A percentile compares a stretch with the other conserved stretches of the same genome.
Evolutionary conservation across 805 yeast genomes (phyloP).

Genomic region (Allodekkera sacchari): DNA sequence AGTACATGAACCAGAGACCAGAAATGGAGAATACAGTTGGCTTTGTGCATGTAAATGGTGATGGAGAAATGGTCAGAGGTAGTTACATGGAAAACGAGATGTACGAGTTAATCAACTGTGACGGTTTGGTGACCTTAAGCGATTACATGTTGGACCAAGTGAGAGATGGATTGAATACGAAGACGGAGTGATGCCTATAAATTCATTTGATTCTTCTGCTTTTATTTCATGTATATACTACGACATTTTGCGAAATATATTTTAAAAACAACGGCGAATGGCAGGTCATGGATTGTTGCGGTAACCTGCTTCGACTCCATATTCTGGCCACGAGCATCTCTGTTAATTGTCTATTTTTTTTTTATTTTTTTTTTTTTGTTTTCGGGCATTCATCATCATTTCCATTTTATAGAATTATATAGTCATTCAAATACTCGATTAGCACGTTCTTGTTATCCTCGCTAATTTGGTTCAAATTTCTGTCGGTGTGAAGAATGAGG

Average conservation of each 20-base stretch:
- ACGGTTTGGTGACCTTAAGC: constrained; percentile 45
- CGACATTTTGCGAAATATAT: background rate
- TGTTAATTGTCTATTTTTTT: no score
- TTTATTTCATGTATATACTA: constrained; percentile 2
- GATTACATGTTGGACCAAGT: constrained; percentile 41
- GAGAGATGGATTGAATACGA: constrained; percentile 6
- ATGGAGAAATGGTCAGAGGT: constrained; percentile 45
- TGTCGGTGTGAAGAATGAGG: constrained; percentile 14
- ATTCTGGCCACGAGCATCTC: no score
- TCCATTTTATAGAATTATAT: no score
- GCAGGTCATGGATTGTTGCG: no score
- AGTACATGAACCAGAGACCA: constrained; percentile 47
- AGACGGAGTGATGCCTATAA: background rate
- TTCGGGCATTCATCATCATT: no score
- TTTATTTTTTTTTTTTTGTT: no score
- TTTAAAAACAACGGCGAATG: no score
- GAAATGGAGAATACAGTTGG: constrained; percentile 67
- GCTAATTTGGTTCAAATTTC: no score
- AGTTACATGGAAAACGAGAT: constrained; percentile 51
- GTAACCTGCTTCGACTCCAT: no score
- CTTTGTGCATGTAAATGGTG: constrained; percentile 48
- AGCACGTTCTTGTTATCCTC: no score
- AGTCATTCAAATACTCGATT: no score
- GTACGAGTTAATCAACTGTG: constrained; percentile 44
- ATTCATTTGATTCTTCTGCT: no score